Evolutionary conservation across 495 filamentous ascomycete genomes (phyloP), one percentile per base, ranked within the genome.

Genomic region (Daldinia loculata): DNA sequence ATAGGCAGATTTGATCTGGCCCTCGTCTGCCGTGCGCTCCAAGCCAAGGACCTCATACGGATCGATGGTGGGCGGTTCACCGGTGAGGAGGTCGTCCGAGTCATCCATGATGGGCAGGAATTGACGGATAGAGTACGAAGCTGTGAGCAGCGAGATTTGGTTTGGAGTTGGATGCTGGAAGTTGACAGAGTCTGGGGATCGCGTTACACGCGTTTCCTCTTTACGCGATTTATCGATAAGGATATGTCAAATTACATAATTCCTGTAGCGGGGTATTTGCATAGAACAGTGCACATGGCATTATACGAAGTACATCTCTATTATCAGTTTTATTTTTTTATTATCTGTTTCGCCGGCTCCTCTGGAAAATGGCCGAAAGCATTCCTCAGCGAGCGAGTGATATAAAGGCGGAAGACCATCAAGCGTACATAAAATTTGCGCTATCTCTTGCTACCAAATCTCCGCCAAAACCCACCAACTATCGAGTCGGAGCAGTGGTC

Each of bases 401-500:
- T 8, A 78, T 82, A 59, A 69, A 69, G 29, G 67, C 80, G 27
- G 77, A 74, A 53, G 80, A 86, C 62, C 94, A 96, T 78, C 66
- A 79, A 32, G 79, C 79, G 26, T 92, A 91, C 79, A 91, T 98
- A 82, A 85, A 81, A 53, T 82, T 90, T 57, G 92, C 92, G 56
- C 87, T 99, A 39, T 78, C 83, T 39, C 85, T 93, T 41, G 95
- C 95, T 8, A 83, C 86, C 32, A 84, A 91, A 72, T 95, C 94
- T 2, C 90, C 92, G 11, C 91, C 92, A 4, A 93, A 91, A 58
- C 90, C 95, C 11, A 93, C 93, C 45, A 98, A 98, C 79, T 99
- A 92, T 83, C 89, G 95, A 66, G 94, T 99, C 39, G 95, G 95
- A 63, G 95, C 95, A 6, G 74, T 97, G 50, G 82, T 98, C 30